Percentiles rank a stretch among this genome's conserved stretches.
Conservation (phyloP, 768 basidiomycete species). For the Rossbeevera mucosa region DNA sequence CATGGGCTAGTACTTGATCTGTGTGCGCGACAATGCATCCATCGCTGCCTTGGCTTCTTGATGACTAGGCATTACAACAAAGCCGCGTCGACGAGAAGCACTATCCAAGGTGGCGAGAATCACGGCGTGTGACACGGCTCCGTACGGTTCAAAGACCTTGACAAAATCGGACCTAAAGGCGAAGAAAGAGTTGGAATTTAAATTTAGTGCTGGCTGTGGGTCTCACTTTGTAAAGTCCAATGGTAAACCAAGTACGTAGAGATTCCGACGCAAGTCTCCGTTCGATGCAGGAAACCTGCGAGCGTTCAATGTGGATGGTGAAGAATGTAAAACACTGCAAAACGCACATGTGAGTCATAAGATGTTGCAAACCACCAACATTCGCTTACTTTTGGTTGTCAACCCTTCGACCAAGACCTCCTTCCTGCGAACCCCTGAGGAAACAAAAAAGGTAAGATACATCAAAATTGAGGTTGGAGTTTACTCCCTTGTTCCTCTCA, state of each 20-base stretch:
- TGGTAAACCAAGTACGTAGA: constrained; percentile 81
- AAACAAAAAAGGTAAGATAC: constrained; percentile 10
- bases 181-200: background rate
- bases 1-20: constrained; percentile 51
- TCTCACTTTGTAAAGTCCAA: constrained; percentile 75
- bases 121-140: constrained; percentile 69
- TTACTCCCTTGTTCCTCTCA: constrained; percentile 13
- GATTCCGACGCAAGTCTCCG: constrained; percentile 59
- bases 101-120: constrained; percentile 83
- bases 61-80: constrained; percentile 74
- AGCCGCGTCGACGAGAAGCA: constrained; percentile 77
- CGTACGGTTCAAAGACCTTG: constrained; percentile 57
- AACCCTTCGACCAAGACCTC: constrained; percentile 44
- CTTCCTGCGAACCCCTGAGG: constrained; percentile 9
- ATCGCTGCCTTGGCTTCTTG: constrained; percentile 70
- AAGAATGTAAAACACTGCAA: constrained; percentile 30
- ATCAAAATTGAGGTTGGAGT: too few relatives aligned
- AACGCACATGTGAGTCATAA: constrained; percentile 19
- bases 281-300: constrained; percentile 20
- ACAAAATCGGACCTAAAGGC: constrained; percentile 48
- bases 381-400: constrained; percentile 52
- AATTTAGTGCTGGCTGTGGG: background rate
- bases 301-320: background rate
- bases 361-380: background rate
- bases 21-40: constrained; percentile 59